Conservation (phyloP, 805 yeast genomes). For the Wickerhamiella parazyma region DNA sequence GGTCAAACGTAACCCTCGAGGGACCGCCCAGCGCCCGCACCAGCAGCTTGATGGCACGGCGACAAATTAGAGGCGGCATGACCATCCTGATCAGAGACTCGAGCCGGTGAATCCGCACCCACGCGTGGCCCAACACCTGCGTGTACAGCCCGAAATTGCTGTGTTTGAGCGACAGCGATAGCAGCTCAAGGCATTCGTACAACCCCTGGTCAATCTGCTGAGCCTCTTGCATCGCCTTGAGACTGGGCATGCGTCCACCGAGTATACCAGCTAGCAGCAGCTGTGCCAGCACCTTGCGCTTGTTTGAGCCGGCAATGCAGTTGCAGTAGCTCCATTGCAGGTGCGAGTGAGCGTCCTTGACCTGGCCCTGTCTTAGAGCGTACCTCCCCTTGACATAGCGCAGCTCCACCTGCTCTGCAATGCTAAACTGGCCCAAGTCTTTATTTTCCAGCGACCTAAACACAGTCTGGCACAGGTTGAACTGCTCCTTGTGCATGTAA, state of each 20-base stretch:
- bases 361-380: conserved; percentile 12
- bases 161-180: conserved; percentile 36
- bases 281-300: conserved; percentile 32
- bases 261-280: conserved; percentile 41
- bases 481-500: conserved; percentile 33
- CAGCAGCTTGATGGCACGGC: conserved; percentile 21
- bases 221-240: conserved; percentile 15
- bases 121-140: conserved; percentile 22
- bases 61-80: conserved; percentile 22
- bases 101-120: conserved; percentile 19
- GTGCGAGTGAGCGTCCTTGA: conserved; percentile 25
- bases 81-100: conserved; percentile 20
- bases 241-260: conserved; percentile 38
- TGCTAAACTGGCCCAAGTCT: conserved; percentile 11
- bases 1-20: conserved; percentile 11
- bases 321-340: conserved; percentile 40
- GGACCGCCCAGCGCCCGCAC: conserved; percentile 8
- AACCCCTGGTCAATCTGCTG: conserved; percentile 19
- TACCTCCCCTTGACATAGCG: conserved; percentile 28
- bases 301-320: conserved; percentile 28
- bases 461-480: conserved; percentile 47
- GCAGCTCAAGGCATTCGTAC: conserved; percentile 27
- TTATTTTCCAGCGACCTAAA: conserved; percentile 60
- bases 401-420: conserved; percentile 20
- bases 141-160: conserved; percentile 26